Percentiles rank a stretch among this genome's conserved stretches.
Evolutionary conservation across 1,139 yeast genomes (phyloP).

Genomic region (Meyerozyma elateridarum): DNA sequence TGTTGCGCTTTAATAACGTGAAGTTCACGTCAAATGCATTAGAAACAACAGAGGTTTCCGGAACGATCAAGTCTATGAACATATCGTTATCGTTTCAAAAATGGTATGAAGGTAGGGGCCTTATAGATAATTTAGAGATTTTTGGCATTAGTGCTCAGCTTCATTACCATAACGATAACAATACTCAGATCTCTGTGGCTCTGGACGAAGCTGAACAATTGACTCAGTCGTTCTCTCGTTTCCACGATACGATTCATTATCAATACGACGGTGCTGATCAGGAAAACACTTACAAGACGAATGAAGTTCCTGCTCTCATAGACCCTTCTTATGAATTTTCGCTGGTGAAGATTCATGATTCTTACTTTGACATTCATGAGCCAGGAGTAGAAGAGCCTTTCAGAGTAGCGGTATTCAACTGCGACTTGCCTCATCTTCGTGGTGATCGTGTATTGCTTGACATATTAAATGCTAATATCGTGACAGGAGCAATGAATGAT

Average conservation of each 20-base stretch:
- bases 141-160: constrained; percentile 58
- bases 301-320: constrained; percentile 12
- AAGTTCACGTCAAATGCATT: constrained; percentile 24
- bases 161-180: constrained; percentile 13
- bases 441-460: constrained; percentile 58
- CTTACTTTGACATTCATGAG: constrained; percentile 43
- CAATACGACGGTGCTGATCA: constrained; percentile 32
- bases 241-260: constrained; percentile 26
- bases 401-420: constrained; percentile 54
- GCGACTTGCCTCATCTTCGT: constrained; percentile 59
- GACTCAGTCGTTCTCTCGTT: constrained; percentile 6
- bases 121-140: constrained; percentile 57
- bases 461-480: constrained; percentile 63
- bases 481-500: constrained; percentile 69
- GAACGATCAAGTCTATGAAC: constrained; percentile 50
- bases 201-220: background rate
- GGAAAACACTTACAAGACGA: constrained; percentile 14
- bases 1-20: constrained; percentile 54
- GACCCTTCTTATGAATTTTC: constrained; percentile 46
- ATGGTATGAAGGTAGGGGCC: constrained; percentile 68
- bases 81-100: constrained; percentile 59
- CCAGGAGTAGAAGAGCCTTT: constrained; percentile 27
- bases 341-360: constrained; percentile 51
- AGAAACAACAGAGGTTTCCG: constrained; percentile 23
- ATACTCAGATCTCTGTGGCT: constrained; percentile 1